Base-by-base conservation (phyloP, 371 early-diverging fungal genomes). In the Dichotomocladium elegans region DNA sequence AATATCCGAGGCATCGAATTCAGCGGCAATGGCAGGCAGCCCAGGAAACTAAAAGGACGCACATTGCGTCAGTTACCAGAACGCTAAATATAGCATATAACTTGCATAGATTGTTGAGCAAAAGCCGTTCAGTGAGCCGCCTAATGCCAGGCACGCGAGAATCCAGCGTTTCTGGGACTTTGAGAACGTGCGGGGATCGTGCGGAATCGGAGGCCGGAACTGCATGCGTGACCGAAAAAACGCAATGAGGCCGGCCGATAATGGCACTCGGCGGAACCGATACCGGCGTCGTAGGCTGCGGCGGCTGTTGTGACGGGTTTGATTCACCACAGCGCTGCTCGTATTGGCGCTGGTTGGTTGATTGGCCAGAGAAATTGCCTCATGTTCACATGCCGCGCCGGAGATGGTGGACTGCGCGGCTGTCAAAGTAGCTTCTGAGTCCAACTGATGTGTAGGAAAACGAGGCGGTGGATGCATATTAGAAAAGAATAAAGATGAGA, bases 91-190 rank as follows among this genome's bases (percentile, higher is more conserved):
- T 40, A 6, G 7, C 29, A 11, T 14, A 5, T 17, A 43, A 27
- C 41, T 57, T 65, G 66, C 66, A 55, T 64, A 72, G 26, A 72
- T 59, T 4, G 72, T 72, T 4, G 68, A 65, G 22, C 68, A 68
- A 41, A 72, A 68, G 3, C 72, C 72, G 55, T 63, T 65, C 7
- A 68, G 33, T 3, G 68, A 68, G 9, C 67, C 59, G 7, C 72
- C 66, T 1, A 63, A 17, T 6, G 68, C 61, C n/a, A 72, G 47
- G 37, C 65, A 62, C 9, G 58, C 51, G 3, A 72, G 47, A 30
- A 72, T 68, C 46, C 59, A 46, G 12, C 66, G 48, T 50, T 68
- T 72, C 31, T 57, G 58, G 7, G 3, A 1, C 10, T 26, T 49
- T 26, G 64, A 53, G 26, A 59, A 54, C 15, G 60, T 12, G 0